Evolutionary conservation across 345 rosid species (phyloP).

Genomic region (Hibiscus trionum): DNA sequence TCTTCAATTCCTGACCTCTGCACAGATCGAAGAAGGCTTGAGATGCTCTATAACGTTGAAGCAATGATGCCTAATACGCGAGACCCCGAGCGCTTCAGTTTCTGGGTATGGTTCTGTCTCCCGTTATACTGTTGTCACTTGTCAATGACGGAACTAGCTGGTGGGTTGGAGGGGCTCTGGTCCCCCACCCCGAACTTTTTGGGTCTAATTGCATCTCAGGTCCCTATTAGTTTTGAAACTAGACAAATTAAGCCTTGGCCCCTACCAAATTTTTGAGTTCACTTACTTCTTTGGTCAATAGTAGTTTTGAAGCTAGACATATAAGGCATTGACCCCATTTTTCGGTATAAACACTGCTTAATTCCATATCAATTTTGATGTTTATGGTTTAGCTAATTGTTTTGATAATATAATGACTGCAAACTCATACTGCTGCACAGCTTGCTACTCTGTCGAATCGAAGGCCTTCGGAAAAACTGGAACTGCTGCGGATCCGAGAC

Average conservation of each 20-base stretch:
- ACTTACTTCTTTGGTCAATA: too few relatives aligned
- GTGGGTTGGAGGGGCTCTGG: too few relatives aligned
- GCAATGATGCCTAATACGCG: slow-evolving; percentile 66
- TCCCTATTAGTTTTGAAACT: too few relatives aligned
- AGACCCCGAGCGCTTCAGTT: slow-evolving; percentile 88
- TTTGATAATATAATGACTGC: not conserved
- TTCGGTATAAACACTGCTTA: too few relatives aligned
- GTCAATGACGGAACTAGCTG: too few relatives aligned
- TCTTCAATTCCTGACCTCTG: slow-evolving; percentile 7
- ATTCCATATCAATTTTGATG: too few relatives aligned
- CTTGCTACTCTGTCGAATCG: slow-evolving; percentile 66
- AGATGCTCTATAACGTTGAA: slow-evolving; percentile 54
- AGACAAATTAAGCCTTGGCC: too few relatives aligned
- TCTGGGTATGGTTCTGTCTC: slow-evolving; percentile 55
- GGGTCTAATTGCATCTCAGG: too few relatives aligned
- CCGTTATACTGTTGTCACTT: not conserved
- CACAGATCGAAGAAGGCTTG: slow-evolving; percentile 66
- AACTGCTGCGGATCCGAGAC: slow-evolving; percentile 70
- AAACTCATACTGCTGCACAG: slow-evolving; percentile 33
- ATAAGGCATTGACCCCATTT: too few relatives aligned
- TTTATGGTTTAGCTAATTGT: not conserved
- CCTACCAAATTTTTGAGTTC: too few relatives aligned
- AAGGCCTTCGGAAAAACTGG: slow-evolving; percentile 78
- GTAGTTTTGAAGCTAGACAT: too few relatives aligned
- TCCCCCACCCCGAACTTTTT: too few relatives aligned